Base-by-base conservation (phyloP, 306 rosid genomes). In the Prunus armeniaca region DNA sequence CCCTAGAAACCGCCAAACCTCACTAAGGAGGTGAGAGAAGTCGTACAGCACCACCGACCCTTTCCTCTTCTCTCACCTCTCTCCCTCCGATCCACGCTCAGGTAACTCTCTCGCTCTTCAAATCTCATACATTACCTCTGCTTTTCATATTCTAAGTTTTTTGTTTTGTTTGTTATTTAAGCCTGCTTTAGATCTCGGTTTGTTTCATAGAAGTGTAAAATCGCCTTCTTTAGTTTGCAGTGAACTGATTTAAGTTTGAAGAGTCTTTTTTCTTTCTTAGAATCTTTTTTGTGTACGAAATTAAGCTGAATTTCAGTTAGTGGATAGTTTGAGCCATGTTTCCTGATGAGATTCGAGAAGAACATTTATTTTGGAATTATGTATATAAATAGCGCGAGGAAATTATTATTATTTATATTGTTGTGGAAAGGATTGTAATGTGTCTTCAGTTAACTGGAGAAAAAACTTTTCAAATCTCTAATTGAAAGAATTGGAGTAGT, bases 1-100 rank as follows among this genome's bases (percentile, higher is more conserved):
- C 92, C 88, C 90, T 84, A 64, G 71, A 69, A 30, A 67, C 61
- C 74, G 65, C 75, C 75, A 61, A 66, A 11, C 65, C 84, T 57
- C 47, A 45, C 78, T 64, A 54, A 74, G 81, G 84, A 81, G 87
- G 84, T 55, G 81, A 78, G 84, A 76, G 83, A 74, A 84, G 80
- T 57, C 71, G 72, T 80, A 38, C 18, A 43, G 72, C 79, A 4
- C 76, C 73, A 34, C 46, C 67, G 10, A 43, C 19, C 60, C 43
- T 28, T 51, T 64, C 69, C 51, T 25, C 69, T 76, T 68, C 82
- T 80, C 79, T 78, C 74, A 38, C 76, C 76, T 67, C 80, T 6
- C 72, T 61, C 2, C 52, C 52, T 28, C 71, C 81, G 84, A 83
- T 86, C 86, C 80, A 18, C 68, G 24, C 73, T 72, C 83, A 78